These are phyloP conservation scores for Nemania sp. DNA, from an alignment of 2,329 filamentous ascomycete genomes.

Conservation along the genomic window DNA sequence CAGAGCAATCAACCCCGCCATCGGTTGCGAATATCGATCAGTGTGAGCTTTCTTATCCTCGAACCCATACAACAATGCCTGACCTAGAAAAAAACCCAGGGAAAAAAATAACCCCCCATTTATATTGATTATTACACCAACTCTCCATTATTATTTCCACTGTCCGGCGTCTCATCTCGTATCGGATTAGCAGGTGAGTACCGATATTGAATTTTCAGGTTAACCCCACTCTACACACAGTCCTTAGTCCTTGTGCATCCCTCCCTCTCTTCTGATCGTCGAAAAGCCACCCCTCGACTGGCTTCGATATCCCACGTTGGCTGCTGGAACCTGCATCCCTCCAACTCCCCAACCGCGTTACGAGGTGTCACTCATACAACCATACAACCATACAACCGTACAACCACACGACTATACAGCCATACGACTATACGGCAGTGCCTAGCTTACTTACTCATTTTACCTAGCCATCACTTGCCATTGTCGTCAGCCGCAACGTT, in stretches of 20 bases:
- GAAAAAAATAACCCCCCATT: no score
- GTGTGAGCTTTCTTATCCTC: not conserved
- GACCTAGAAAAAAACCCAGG: no score
- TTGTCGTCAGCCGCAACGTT: not conserved
- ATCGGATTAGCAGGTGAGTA: no score
- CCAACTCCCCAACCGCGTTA: not conserved
- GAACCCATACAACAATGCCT: not conserved
- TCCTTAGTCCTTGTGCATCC: no score
- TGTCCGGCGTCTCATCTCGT: no score
- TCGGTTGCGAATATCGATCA: not conserved
- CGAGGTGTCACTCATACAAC: not conserved
- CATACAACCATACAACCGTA: not conserved
- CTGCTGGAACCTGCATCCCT: not conserved
- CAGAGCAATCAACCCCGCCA: conserved; percentile 22
- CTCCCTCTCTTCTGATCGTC: no score
- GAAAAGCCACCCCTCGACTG: no score
- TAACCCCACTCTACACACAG: no score
- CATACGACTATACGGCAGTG: not conserved
- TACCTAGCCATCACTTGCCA: not conserved
- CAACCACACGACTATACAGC: not conserved
- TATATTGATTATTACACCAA: no score
- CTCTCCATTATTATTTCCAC: no score
- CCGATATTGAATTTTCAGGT: no score
- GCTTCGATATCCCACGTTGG: not conserved
- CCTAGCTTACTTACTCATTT: conserved; percentile 1